Percentiles rank a stretch among this genome's conserved stretches.
Conservation (phyloP, 495 filamentous ascomycete species). For the Penicillium samsonianum region DNA sequence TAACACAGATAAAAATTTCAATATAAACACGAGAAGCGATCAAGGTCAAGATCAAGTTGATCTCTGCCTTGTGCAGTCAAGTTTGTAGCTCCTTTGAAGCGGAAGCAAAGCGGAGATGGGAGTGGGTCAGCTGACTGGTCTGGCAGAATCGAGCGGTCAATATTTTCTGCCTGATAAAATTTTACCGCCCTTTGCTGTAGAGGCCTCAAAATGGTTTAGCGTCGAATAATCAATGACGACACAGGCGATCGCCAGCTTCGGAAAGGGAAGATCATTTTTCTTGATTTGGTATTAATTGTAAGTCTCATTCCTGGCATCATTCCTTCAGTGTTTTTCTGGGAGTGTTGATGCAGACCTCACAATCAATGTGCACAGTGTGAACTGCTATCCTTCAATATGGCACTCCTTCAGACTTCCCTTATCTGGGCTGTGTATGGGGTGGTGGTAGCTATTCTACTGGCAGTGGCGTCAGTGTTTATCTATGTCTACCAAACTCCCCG, state of each 20-base stretch:
- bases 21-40: neutral
- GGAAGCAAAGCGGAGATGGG: conserved; percentile 3
- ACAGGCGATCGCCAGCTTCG: conserved; percentile 9
- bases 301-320: neutral
- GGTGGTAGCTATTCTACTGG: conserved; percentile 67
- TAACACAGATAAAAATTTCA: neutral
- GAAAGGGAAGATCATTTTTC: neutral
- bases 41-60: conserved; percentile 3
- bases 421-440: conserved; percentile 93
- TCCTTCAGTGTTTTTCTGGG: neutral
- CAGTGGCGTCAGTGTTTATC: conserved; percentile 77
- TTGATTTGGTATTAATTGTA: neutral
- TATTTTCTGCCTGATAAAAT: neutral
- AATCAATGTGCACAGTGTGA: conserved; percentile 2
- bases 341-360: neutral
- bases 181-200: neutral
- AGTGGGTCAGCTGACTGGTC: neutral
- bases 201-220: conserved; percentile 1
- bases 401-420: conserved; percentile 75
- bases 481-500: conserved; percentile 83
- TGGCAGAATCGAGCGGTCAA: conserved; percentile 9
- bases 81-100: conserved; percentile 12
- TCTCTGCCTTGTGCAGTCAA: conserved; percentile 4
- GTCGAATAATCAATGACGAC: conserved; percentile 7
- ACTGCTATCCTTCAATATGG: conserved; percentile 46